Percentiles rank a stretch among this genome's conserved stretches.
These are phyloP conservation scores for Beauveria caledonica DNA, from an alignment of 2,329 filamentous ascomycete genomes.

Conservation along the genomic window DNA sequence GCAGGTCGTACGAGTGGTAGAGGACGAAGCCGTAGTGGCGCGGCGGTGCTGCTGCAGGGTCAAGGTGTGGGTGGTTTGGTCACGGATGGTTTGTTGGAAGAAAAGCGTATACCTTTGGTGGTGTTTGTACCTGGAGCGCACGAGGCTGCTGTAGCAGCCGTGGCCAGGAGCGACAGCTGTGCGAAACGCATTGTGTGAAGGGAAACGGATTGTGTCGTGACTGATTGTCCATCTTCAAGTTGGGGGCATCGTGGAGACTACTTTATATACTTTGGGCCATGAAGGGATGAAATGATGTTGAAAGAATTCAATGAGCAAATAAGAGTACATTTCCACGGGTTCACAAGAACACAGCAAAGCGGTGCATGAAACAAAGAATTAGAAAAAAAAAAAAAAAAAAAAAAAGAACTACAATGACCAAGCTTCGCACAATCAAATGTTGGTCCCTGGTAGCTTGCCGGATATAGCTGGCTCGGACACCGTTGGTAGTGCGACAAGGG, in stretches of 20 bases:
- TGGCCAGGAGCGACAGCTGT: neutral
- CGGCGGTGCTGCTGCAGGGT: neutral
- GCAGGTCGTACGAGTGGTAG: constrained; percentile 9
- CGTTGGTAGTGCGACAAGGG: neutral
- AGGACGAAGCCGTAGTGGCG: constrained; percentile 3
- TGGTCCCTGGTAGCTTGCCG: neutral
- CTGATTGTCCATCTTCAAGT: neutral
- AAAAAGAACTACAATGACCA: neutral
- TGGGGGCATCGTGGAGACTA: neutral
- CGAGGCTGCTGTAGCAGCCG: neutral
- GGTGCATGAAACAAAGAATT: neutral
- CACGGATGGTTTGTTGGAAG: neutral
- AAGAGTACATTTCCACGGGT: neutral
- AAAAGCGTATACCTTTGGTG: neutral
- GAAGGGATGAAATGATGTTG: too few relatives aligned
- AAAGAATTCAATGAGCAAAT: neutral
- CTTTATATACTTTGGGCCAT: neutral
- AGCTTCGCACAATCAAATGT: neutral
- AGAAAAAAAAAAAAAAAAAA: neutral
- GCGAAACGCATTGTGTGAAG: neutral
- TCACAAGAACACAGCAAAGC: neutral
- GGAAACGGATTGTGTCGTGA: neutral
- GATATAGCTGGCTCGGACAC: constrained; percentile 2
- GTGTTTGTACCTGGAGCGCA: neutral
- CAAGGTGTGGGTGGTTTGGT: neutral